A percentile compares a stretch with the other conserved stretches of the same genome.
Evolutionary conservation across 768 basidiomycete species (phyloP).

Genomic region (Boletellus sp.): DNA sequence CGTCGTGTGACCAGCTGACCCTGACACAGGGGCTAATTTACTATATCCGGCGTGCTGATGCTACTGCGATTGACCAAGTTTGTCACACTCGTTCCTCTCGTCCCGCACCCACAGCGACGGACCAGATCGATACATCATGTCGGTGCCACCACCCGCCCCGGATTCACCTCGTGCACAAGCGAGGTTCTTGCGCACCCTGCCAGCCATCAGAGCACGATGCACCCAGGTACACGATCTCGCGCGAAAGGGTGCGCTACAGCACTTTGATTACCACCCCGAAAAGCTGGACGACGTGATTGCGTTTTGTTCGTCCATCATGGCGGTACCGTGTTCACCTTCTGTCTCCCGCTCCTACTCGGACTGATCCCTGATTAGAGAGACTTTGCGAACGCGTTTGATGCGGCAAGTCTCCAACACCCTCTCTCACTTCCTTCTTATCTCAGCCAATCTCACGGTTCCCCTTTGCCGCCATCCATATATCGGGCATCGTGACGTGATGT

Average conservation of each 20-base stretch:
- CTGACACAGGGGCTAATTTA: not conserved
- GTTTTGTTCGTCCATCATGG: conserved; percentile 75
- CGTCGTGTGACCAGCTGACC: not conserved
- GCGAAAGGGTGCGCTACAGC: conserved; percentile 67
- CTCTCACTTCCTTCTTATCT: not conserved
- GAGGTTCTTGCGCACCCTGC: conserved; percentile 76
- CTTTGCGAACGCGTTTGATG: conserved; percentile 64
- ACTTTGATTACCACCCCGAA: conserved; percentile 82
- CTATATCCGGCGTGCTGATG: not conserved
- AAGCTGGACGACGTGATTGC: conserved; percentile 64
- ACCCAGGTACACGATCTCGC: conserved; percentile 75
- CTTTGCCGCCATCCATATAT: too few species aligned
- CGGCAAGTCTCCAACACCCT: conserved; percentile 39
- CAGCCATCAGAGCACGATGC: conserved; percentile 89
- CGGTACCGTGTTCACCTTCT: conserved; percentile 40
- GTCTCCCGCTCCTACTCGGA: not conserved
- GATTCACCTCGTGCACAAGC: conserved; percentile 32
- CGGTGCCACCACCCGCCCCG: not conserved
- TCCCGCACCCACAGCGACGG: too few species aligned
- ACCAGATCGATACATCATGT: conserved; percentile 1
- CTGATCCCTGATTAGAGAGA: conserved; percentile 53
- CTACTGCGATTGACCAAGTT: too few species aligned
- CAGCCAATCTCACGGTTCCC: too few species aligned
- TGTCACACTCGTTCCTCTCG: too few species aligned
- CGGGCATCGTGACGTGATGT: too few species aligned